These are phyloP conservation scores for Parietichytrium sp. DNA, from an alignment of 108 stramenopile species.

Conservation along the genomic window DNA sequence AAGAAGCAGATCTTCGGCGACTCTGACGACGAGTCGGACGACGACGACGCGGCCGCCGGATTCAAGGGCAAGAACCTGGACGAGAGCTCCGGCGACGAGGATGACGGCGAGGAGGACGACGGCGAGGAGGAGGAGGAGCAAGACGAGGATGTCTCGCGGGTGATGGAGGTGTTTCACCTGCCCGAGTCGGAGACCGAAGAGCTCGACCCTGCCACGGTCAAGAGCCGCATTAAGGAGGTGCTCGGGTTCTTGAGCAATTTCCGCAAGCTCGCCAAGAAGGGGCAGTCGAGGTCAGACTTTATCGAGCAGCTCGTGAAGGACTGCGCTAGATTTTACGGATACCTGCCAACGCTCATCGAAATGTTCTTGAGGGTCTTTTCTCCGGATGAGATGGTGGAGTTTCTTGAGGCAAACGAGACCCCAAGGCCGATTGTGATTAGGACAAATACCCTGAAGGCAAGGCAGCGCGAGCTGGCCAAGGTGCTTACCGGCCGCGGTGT, in stretches of 20 bases:
- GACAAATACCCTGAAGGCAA: conserved; percentile 94
- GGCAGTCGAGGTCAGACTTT: conserved; percentile 83
- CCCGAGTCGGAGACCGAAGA: conserved; percentile 77
- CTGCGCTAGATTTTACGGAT: conserved; percentile 89
- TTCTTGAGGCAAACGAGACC: conserved; percentile 89
- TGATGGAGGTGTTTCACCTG: conserved; percentile 74
- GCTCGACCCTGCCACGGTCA: conserved; percentile 78
- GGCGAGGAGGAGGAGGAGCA: conserved; percentile 74
- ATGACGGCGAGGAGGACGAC: conserved; percentile 68
- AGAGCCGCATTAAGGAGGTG: conserved; percentile 82
- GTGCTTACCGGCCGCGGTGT: conserved; percentile 96
- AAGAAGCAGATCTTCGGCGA: conserved; percentile 27
- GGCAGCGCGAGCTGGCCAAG: conserved; percentile 91
- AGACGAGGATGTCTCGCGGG: conserved; percentile 72
- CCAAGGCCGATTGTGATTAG: conserved; percentile 91
- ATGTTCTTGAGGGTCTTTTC: conserved; percentile 90
- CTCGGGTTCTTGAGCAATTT: conserved; percentile 86
- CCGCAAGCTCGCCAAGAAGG: conserved; percentile 76
- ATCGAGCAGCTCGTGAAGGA: conserved; percentile 80
- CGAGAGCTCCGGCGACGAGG: conserved; percentile 60
- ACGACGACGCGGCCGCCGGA: conserved; percentile 24
- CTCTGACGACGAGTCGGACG: background rate
- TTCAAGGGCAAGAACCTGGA: conserved; percentile 24
- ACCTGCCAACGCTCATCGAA: conserved; percentile 88
- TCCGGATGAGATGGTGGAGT: conserved; percentile 87